These are phyloP conservation scores for Leccinum subgranulosum DNA, from an alignment of 768 basidiomycete genomes.

Conservation along the genomic window DNA sequence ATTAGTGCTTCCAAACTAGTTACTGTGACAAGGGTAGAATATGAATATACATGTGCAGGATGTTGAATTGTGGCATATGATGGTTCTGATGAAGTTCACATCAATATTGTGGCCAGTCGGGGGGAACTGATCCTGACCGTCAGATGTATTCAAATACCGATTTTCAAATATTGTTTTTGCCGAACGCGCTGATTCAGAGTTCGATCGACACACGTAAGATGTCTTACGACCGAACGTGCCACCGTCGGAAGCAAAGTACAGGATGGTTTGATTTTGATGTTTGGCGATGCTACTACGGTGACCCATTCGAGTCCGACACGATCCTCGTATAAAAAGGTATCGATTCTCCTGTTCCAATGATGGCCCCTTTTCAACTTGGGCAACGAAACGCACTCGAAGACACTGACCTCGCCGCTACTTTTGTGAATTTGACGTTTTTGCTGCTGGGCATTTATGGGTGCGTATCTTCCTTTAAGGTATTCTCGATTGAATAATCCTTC, in stretches of 20 bases:
- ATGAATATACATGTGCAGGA: no score
- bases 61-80: no score
- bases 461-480: background rate
- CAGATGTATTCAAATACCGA: background rate
- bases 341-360: background rate
- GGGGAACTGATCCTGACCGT: no score
- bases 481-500: background rate
- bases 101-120: no score
- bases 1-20: constrained; percentile 35
- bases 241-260: no score
- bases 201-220: background rate
- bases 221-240: background rate
- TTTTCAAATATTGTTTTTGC: background rate
- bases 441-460: constrained; percentile 21
- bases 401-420: background rate
- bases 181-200: background rate
- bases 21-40: no score
- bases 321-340: background rate
- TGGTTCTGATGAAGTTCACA: no score
- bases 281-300: background rate
- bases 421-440: constrained; percentile 7
- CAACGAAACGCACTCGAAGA: constrained; percentile 15
- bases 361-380: constrained; percentile 11
- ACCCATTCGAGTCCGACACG: background rate
- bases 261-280: background rate